Evolutionary conservation across 441 rosid genomes (phyloP).

Genomic region (Isatis lusitanica): DNA sequence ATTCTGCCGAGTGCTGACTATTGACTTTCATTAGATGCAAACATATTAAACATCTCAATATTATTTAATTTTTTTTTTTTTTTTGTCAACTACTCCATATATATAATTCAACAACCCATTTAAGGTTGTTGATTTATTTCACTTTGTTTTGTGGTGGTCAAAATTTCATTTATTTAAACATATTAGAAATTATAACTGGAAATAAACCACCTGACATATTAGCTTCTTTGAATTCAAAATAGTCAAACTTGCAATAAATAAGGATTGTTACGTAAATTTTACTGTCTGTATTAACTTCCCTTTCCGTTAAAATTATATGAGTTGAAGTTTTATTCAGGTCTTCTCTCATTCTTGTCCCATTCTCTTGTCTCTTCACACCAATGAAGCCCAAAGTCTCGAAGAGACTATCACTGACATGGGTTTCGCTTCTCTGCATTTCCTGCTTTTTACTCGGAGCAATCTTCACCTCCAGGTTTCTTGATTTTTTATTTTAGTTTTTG

Average conservation of each 20-base stretch:
- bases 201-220: constrained; percentile 27
- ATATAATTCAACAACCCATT: neutral
- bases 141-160: constrained; percentile 16
- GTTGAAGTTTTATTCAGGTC: constrained; percentile 15
- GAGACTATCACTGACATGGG: constrained; percentile 59
- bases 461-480: constrained; percentile 59
- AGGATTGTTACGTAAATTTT: constrained; percentile 21
- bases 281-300: neutral
- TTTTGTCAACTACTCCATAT: too few species aligned
- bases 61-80: too few species aligned
- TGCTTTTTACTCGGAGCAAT: constrained; percentile 72
- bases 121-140: neutral
- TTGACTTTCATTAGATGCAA: too few species aligned
- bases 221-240: neutral
- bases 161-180: constrained; percentile 1
- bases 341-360: neutral
- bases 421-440: constrained; percentile 62
- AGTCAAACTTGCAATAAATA: constrained; percentile 33
- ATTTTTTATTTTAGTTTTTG: neutral
- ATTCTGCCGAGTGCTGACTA: too few species aligned
- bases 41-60: too few species aligned
- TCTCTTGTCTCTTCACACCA: constrained; percentile 25
- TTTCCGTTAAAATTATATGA: constrained; percentile 12
- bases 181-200: neutral
- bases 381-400: constrained; percentile 55